Percentiles rank a stretch among this genome's conserved stretches.
Conservation (phyloP, 768 basidiomycete genomes). For the Cyathus striatus region DNA sequence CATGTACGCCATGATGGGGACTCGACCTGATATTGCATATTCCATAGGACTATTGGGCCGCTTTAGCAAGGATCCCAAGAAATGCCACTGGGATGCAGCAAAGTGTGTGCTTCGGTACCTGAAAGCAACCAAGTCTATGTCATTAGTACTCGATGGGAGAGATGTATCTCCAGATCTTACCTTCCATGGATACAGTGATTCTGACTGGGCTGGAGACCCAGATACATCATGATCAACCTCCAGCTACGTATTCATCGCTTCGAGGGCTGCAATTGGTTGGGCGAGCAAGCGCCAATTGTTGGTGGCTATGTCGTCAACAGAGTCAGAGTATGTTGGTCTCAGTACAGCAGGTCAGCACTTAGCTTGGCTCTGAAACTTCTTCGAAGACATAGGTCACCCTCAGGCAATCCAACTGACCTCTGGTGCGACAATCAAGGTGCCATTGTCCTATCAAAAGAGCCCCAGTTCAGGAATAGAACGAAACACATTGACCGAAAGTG, state of each 20-base stretch:
- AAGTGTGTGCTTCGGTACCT: not conserved
- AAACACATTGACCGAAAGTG: not conserved
- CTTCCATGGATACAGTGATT: not conserved
- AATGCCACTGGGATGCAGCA: not conserved
- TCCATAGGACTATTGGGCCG: not conserved
- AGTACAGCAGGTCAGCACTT: not conserved
- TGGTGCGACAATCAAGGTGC: not conserved
- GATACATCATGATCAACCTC: not conserved
- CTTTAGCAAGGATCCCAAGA: not conserved
- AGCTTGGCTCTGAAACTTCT: not conserved
- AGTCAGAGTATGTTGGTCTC: slow-evolving; percentile 1
- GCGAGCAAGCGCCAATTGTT: not conserved
- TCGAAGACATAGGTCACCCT: not conserved
- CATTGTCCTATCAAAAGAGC: not conserved
- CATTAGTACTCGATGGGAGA: not conserved
- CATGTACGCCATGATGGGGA: not conserved
- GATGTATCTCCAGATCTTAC: not conserved
- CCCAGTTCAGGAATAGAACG: not conserved
- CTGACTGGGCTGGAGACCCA: too few species aligned
- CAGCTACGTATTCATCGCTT: not conserved
- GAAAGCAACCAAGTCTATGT: not conserved
- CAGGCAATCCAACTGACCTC: not conserved
- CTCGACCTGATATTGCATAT: not conserved
- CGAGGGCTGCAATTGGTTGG: not conserved
- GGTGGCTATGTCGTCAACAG: slow-evolving; percentile 1